Evolutionary conservation across 768 basidiomycete species (phyloP).

Genomic region (Macrolepiota albuminosa): DNA sequence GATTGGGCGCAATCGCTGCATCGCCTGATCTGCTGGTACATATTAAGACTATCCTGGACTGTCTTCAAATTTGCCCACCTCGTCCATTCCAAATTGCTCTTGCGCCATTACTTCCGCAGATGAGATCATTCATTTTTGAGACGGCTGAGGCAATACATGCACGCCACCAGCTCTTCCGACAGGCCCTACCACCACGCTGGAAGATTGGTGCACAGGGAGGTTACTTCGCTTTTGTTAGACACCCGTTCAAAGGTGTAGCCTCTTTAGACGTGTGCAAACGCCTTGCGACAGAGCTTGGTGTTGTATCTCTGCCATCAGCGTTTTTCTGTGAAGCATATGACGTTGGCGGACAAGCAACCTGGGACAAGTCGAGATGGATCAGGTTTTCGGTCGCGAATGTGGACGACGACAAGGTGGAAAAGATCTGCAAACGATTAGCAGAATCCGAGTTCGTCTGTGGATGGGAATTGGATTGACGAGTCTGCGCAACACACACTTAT

Average conservation of each 20-base stretch:
- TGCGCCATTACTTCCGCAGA: conserved; percentile 43
- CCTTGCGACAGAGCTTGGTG: conserved; percentile 58
- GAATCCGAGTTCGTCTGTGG: conserved; percentile 32
- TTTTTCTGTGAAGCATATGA: conserved; percentile 48
- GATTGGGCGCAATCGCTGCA: conserved; percentile 68
- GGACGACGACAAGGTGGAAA: conserved; percentile 51
- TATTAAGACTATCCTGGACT: conserved; percentile 60
- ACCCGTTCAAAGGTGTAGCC: conserved; percentile 47
- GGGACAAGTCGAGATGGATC: conserved; percentile 58
- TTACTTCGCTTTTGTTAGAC: conserved; percentile 74
- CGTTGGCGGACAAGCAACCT: conserved; percentile 18
- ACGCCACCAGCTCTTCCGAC: conserved; percentile 55
- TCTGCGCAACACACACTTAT: too few species aligned
- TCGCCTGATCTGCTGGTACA: conserved; percentile 46
- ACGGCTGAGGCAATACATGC: conserved; percentile 44
- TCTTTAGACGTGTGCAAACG: conserved; percentile 53
- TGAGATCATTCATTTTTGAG: conserved; percentile 47
- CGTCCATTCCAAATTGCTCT: conserved; percentile 69
- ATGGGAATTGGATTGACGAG: conserved; percentile 26
- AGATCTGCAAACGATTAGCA: conserved; percentile 47
- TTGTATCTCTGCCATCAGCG: conserved; percentile 58
- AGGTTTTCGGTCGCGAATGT: conserved; percentile 82
- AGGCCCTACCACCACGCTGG: conserved; percentile 51
- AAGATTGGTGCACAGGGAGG: conserved; percentile 60
- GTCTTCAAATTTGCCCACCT: conserved; percentile 77